Base-by-base conservation (phyloP, 257 asterid genomes). In the Salvia hispanica region DNA sequence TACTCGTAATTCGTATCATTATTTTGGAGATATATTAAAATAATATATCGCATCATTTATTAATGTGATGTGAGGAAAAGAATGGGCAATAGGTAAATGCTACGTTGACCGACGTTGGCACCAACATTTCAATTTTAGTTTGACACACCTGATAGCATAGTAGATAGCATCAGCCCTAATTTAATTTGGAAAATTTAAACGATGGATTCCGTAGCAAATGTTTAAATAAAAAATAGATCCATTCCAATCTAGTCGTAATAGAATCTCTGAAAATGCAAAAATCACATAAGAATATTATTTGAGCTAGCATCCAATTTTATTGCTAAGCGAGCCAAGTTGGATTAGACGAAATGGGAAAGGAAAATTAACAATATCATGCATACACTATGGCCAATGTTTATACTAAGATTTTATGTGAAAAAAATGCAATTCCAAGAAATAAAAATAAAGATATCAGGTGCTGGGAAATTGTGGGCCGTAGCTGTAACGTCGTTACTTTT, bases 381-480 rank as follows among this genome's bases (percentile, higher is more conserved):
- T 0, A 25, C 31, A 25, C 31, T 25, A 25, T 25, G 31, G 3
- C 2, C 31, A 18, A 18, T 18, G 21, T 18, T 18, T 18, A 18
- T 18, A 18, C 21, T 18, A 18, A 18, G 21, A 18, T 18, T 18
- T 18, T 18, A 18, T 25, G 31, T 1, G n/a, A 25, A 25, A 25
- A 2, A 25, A 34, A 15, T 43, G 52, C 5, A 59, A 40, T 46
- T 12, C 15, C 31, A 53, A 15, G 50, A 3, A 59, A 60, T 12
- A 42, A 57, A 33, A 33, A 72, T 43, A 59, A 59, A 50, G 65
- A 62, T 64, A 43, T 75, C 54, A 50, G 60, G 51, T 44, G 61
- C 64, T 77, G 70, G 80, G 76, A 61, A 77, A 52, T 53, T 64
- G 78, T 62, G 78, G 74, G 42, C 78, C 82, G 78, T 71, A 36